Conservation (phyloP, 805 yeast genomes). For the Saturnispora ahearnii region DNA sequence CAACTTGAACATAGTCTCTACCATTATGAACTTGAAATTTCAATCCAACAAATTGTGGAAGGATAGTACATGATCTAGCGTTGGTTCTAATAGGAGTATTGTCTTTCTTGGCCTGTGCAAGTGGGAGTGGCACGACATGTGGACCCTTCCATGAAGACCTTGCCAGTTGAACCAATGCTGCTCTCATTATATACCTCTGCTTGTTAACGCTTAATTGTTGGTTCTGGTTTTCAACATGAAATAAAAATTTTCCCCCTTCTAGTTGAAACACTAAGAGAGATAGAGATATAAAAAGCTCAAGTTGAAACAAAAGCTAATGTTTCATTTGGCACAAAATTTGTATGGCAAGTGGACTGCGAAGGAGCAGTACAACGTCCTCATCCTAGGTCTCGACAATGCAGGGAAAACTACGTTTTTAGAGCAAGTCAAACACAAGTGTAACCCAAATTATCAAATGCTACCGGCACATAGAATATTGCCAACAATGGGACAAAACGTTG, state of each 20-base stretch:
- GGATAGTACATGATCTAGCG: constrained; percentile 87
- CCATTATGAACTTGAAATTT: constrained; percentile 96
- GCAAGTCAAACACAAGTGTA: constrained; percentile 46
- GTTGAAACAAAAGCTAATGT: constrained; percentile 37
- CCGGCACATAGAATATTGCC: constrained; percentile 67
- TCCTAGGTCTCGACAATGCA: constrained; percentile 89
- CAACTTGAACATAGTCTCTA: constrained; percentile 81
- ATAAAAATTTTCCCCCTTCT: background rate
- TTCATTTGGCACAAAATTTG: constrained; percentile 56
- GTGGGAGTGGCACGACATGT: constrained; percentile 88
- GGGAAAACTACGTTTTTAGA: constrained; percentile 85
- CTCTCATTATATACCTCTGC: constrained; percentile 29
- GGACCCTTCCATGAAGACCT: constrained; percentile 75
- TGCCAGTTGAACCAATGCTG: constrained; percentile 32
- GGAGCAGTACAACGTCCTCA: constrained; percentile 68
- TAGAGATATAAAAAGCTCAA: too few relatives aligned
- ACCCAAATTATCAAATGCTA: constrained; percentile 29
- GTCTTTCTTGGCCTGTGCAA: constrained; percentile 70
- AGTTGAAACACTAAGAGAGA: background rate
- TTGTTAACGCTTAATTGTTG: background rate
- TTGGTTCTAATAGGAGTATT: constrained; percentile 91
- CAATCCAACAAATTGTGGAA: constrained; percentile 93
- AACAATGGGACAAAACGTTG: constrained; percentile 89
- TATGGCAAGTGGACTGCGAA: constrained; percentile 49
- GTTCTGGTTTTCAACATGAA: background rate